phyloP scores from a whole-genome alignment of 805 yeast species.

The Saccharomycopsis schoenii region DNA sequence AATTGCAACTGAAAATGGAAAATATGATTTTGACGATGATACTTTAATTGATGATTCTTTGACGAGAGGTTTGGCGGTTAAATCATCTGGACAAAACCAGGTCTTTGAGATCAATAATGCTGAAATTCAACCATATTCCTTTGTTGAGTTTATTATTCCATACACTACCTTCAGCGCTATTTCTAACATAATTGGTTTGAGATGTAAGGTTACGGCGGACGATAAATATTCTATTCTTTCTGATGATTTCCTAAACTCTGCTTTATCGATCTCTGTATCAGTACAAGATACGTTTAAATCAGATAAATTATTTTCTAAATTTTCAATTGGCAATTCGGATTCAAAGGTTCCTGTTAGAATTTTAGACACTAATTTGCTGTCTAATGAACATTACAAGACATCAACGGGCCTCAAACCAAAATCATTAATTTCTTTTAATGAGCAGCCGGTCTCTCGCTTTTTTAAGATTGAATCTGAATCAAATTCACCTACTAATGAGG shows the following conservation, averaged over 20 bases:
- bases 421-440: slow-evolving; percentile 46
- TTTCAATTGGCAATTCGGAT: slow-evolving; percentile 54
- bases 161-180: slow-evolving; percentile 21
- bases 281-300: slow-evolving; percentile 71
- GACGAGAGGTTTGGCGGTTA: background rate
- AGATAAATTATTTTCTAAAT: slow-evolving; percentile 50
- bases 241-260: slow-evolving; percentile 35
- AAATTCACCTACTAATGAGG: slow-evolving; percentile 25
- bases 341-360: slow-evolving; percentile 45
- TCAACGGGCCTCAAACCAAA: slow-evolving; percentile 24
- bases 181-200: slow-evolving; percentile 13
- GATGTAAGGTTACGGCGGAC: slow-evolving; percentile 9
- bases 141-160: slow-evolving; percentile 26
- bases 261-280: slow-evolving; percentile 57
- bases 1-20: background rate
- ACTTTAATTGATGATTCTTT: slow-evolving; percentile 4
- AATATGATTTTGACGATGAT: slow-evolving; percentile 14
- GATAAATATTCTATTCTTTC: slow-evolving; percentile 10
- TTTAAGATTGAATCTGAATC: slow-evolving; percentile 36
- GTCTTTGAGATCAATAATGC: background rate
- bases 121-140: slow-evolving; percentile 2
- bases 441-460: slow-evolving; percentile 59
- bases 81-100: background rate
- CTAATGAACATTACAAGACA: slow-evolving; percentile 27
- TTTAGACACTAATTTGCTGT: slow-evolving; percentile 31